A percentile compares a stretch with the other conserved stretches of the same genome.
Conservation (phyloP, 148 eudicot genomes). For the Mesembryanthemum crystallinum region DNA sequence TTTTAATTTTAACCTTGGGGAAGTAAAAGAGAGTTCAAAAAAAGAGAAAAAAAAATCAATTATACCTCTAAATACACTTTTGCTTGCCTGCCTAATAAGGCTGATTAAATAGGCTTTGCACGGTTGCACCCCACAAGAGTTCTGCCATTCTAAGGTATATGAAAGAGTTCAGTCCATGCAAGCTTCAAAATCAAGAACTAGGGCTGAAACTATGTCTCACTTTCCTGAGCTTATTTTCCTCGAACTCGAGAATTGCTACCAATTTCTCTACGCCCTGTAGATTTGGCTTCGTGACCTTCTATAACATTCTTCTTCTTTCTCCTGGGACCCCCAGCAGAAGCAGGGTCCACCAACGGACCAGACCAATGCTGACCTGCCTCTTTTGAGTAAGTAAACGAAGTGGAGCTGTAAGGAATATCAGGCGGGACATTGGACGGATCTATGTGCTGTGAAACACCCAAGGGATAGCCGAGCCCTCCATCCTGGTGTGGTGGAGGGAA, state of each 20-base stretch:
- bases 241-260: slow-evolving; percentile 30
- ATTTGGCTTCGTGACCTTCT: slow-evolving; percentile 30
- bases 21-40: background rate
- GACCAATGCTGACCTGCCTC: slow-evolving; percentile 80
- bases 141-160: background rate
- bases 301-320: slow-evolving; percentile 46
- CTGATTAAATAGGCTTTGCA: slow-evolving; percentile 2
- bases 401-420: slow-evolving; percentile 77
- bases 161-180: slow-evolving; percentile 1
- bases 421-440: slow-evolving; percentile 71
- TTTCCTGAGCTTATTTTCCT: slow-evolving; percentile 28
- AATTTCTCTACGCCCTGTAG: slow-evolving; percentile 34
- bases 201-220: slow-evolving; percentile 6
- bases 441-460: slow-evolving; percentile 88
- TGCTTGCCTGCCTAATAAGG: slow-evolving; percentile 9
- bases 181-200: slow-evolving; percentile 18
- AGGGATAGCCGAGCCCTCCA: slow-evolving; percentile 82
- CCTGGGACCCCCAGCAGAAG: slow-evolving; percentile 53
- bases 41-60: slow-evolving; percentile 8
- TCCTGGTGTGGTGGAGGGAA: slow-evolving; percentile 99
- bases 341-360: slow-evolving; percentile 81
- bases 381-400: slow-evolving; percentile 62
- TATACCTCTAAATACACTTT: slow-evolving; percentile 36
- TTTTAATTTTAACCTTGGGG: background rate
- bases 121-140: slow-evolving; percentile 2